Evolutionary conservation across 805 yeast genomes (phyloP).

Genomic region (Candida oleophila): DNA sequence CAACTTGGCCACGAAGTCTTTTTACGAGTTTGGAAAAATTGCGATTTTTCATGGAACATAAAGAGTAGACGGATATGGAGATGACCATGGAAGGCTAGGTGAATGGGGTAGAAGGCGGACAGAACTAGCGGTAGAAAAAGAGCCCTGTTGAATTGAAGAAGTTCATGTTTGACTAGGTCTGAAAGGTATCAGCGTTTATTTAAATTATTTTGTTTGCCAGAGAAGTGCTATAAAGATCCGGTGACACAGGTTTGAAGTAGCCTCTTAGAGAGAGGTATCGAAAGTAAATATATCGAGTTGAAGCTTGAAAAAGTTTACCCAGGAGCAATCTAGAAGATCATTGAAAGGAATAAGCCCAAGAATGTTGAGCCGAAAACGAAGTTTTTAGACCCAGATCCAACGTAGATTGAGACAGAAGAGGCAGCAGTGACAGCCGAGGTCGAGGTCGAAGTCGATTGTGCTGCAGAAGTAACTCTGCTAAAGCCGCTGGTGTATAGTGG

Average conservation of each 20-base stretch:
- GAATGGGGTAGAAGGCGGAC: background rate
- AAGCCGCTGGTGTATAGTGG: no score
- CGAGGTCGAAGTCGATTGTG: no score
- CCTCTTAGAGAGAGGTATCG: background rate
- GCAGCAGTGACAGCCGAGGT: no score
- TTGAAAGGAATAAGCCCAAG: background rate
- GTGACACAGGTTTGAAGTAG: no score
- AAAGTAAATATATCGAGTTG: background rate
- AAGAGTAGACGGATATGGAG: background rate
- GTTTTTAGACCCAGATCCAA: background rate
- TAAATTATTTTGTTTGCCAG: no score
- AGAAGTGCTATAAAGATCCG: no score
- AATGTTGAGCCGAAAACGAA: background rate
- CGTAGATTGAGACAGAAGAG: background rate
- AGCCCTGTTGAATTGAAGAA: background rate
- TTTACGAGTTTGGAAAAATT: background rate
- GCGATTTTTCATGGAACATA: background rate
- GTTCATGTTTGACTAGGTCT: no score
- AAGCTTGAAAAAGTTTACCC: background rate
- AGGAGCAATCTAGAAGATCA: background rate
- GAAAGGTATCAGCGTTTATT: no score
- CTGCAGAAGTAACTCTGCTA: no score
- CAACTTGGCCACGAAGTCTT: constrained; percentile 19
- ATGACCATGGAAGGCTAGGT: background rate
- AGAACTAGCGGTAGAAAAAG: background rate